These are phyloP conservation scores for Micromonas commoda DNA, from an alignment of 139 green algal genomes.

Conservation along the genomic window DNA sequence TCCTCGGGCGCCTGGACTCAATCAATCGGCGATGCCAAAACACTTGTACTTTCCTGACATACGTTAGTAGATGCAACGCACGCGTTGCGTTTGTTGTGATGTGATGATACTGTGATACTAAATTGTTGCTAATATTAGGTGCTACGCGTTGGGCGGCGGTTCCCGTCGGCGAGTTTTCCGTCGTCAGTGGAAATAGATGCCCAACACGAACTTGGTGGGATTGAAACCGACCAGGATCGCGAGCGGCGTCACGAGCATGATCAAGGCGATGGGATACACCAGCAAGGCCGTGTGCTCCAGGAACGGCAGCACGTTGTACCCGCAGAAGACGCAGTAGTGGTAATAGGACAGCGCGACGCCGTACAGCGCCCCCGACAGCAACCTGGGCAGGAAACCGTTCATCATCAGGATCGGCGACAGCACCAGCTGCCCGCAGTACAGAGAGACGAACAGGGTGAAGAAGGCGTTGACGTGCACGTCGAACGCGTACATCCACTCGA, in stretches of 20 bases:
- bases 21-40: too few relatives aligned
- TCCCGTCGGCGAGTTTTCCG: too few relatives aligned
- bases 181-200: constrained; percentile 56
- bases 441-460: constrained; percentile 81
- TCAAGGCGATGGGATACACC: constrained; percentile 63
- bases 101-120: too few relatives aligned
- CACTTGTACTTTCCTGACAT: neutral
- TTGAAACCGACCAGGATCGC: constrained; percentile 66
- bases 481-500: constrained; percentile 95
- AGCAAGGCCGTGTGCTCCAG: constrained; percentile 60
- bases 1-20: too few relatives aligned
- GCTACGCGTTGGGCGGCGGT: too few relatives aligned
- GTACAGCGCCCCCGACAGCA: constrained; percentile 65
- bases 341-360: constrained; percentile 61
- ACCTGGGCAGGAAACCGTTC: constrained; percentile 48
- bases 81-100: too few relatives aligned
- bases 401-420: constrained; percentile 52
- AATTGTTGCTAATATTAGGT: too few relatives aligned
- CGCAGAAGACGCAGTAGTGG: constrained; percentile 86
- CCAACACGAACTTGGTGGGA: constrained; percentile 60
- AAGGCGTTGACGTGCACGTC: constrained; percentile 98
- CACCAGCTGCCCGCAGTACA: constrained; percentile 49
- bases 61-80: neutral
- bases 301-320: constrained; percentile 80
- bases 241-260: constrained; percentile 39